These are phyloP conservation scores for Pulveroboletus sp. DNA, from an alignment of 768 basidiomycete species.

Conservation along the genomic window DNA sequence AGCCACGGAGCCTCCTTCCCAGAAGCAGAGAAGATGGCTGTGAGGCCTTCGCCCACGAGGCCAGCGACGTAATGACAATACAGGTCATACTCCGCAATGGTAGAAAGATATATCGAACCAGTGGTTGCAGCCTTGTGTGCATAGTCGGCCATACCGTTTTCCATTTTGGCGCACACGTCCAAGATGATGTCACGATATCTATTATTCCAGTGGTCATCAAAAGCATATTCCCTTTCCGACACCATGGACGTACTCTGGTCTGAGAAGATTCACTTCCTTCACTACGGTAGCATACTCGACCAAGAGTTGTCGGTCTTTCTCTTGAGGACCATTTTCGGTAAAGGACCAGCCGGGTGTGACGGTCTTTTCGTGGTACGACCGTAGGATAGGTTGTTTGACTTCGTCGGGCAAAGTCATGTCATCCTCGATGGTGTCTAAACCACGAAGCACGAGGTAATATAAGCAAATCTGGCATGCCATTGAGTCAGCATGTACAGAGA, in stretches of 20 bases:
- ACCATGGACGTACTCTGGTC: constrained; percentile 48
- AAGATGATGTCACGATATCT: constrained; percentile 79
- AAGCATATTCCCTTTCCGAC: neutral
- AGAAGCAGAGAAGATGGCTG: constrained; percentile 81
- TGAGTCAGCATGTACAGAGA: constrained; percentile 91
- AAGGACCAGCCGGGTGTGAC: constrained; percentile 86
- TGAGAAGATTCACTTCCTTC: constrained; percentile 70
- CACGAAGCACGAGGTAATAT: too few relatives aligned
- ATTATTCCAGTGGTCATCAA: constrained; percentile 7
- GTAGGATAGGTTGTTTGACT: constrained; percentile 81
- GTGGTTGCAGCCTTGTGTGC: constrained; percentile 76
- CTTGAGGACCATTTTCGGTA: constrained; percentile 72
- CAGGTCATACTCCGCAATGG: constrained; percentile 85
- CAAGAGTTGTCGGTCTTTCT: constrained; percentile 84
- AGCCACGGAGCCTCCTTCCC: constrained; percentile 76
- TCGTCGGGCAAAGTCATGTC: constrained; percentile 93
- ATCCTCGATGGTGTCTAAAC: constrained; percentile 96
- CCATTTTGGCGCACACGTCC: constrained; percentile 85
- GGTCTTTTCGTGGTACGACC: constrained; percentile 76
- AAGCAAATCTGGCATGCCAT: too few relatives aligned
- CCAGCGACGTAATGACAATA: constrained; percentile 99
- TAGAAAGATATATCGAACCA: constrained; percentile 65
- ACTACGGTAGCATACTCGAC: constrained; percentile 80
- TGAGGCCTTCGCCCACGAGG: constrained; percentile 93
- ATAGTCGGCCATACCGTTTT: constrained; percentile 92